Base-by-base conservation (phyloP, 1,139 yeast genomes). In the Geotrichum klebahnii region DNA sequence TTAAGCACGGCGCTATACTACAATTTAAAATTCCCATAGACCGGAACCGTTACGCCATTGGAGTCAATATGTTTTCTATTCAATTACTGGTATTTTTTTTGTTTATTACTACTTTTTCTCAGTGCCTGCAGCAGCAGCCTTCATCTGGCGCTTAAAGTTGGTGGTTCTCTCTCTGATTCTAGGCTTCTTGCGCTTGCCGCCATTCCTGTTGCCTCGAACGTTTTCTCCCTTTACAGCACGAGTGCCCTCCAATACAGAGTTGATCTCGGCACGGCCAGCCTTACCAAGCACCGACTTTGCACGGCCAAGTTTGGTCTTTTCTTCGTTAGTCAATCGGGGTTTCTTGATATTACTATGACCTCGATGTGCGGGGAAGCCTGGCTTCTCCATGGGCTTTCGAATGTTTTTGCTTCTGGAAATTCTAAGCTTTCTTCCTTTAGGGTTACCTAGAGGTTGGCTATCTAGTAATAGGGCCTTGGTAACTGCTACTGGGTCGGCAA, bases 401-500 rank as follows among this genome's bases (percentile, higher is more conserved):
- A 81, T 76, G 60, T 77, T 75, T 65, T 83, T 85, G 59, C 95
- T 87, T 66, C 97, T 77, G 26, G 84, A 69, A 44, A 92, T 82
- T 64, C 98, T 80, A 59, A 92, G 75, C 60, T 81, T 80, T 59
- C 97, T 77, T 57, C 76, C 72, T 33, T 64, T 69, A 16, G 68
- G 67, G 16, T 17, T 22, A 4, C 69, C 65, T 63, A 87, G 73
- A 51, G 80, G 78, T 68, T 86, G 83, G 46, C 81, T 95, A 65
- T 90, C 79, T 55, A 88, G 71, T 56, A 88, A 67, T 53, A 94
- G 69, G 0, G 97, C 97, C 64, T 86, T 85, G 57, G 84, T 82
- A 12, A 94, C 96, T 35, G 84, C 76, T 53, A 83, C 78, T 23
- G 90, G 72, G 67, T 90, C 96, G 56, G 76, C 78, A 71, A 90